phyloP scores from a whole-genome alignment of 352 stramenopile genomes.

The Blastocystis sp. region DNA sequence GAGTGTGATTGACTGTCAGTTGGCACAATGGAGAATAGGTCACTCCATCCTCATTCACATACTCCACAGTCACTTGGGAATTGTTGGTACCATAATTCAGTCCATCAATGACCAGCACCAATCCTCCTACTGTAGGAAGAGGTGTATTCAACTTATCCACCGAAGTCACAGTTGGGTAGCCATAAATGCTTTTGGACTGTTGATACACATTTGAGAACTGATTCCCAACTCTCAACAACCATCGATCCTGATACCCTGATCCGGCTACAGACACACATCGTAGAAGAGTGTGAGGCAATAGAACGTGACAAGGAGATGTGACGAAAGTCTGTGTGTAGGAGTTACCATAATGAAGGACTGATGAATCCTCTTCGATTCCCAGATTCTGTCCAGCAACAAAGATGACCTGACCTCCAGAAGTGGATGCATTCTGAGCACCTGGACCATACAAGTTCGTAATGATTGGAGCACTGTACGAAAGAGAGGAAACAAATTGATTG shows the following conservation, averaged over 20 bases:
- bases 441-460: not conserved
- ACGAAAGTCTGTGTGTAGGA: not conserved
- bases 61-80: not conserved
- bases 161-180: not conserved
- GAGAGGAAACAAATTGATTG: constrained; percentile 3
- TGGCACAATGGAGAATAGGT: not conserved
- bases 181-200: not conserved
- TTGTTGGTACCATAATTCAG: not conserved
- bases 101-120: not conserved
- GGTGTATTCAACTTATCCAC: not conserved
- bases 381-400: constrained; percentile 19
- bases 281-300: constrained; percentile 8
- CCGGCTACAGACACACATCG: not conserved
- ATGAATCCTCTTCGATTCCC: not conserved
- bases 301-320: not conserved
- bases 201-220: not conserved
- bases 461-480: not conserved
- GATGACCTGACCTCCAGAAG: constrained; percentile 10
- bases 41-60: not conserved
- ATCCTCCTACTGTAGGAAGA: not conserved
- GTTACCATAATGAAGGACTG: not conserved
- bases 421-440: constrained; percentile 3
- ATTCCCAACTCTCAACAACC: not conserved
- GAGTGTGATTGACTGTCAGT: not conserved
- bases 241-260: not conserved